These are phyloP conservation scores for Aspergillus panamensis DNA, from an alignment of 495 filamentous ascomycete genomes.

Conservation along the genomic window DNA sequence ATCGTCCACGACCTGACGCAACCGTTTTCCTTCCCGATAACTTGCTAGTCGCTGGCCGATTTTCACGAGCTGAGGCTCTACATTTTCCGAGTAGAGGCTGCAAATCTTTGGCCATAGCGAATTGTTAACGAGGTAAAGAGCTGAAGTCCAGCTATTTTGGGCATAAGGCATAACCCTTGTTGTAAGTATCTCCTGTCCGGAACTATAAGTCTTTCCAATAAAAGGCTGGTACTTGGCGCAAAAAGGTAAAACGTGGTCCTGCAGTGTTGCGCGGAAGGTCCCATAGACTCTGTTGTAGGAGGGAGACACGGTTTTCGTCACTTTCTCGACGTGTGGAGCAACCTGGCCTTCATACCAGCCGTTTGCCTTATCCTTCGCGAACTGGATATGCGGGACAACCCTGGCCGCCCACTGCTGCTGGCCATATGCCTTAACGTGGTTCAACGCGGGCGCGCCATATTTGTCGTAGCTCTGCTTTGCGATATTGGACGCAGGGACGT, in stretches of 20 bases:
- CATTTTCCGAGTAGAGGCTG: constrained; percentile 80
- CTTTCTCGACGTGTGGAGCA: constrained; percentile 68
- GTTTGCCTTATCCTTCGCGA: constrained; percentile 54
- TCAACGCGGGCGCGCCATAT: constrained; percentile 75
- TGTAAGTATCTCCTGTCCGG: constrained; percentile 61
- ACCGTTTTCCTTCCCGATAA: constrained; percentile 65
- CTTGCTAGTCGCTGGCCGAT: constrained; percentile 87
- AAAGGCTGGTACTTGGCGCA: constrained; percentile 72
- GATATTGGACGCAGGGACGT: constrained; percentile 61
- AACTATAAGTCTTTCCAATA: constrained; percentile 62
- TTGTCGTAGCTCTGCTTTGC: constrained; percentile 59
- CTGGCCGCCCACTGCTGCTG: constrained; percentile 72
- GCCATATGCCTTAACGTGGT: constrained; percentile 59
- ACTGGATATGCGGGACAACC: constrained; percentile 68
- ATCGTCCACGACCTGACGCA: constrained; percentile 57
- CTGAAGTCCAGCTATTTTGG: constrained; percentile 63
- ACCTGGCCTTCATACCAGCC: constrained; percentile 65
- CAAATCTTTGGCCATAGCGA: constrained; percentile 76
- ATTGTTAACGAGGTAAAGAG: constrained; percentile 63
- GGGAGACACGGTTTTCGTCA: constrained; percentile 54
- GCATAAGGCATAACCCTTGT: constrained; percentile 71
- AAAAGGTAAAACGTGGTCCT: constrained; percentile 68
- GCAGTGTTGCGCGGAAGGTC: constrained; percentile 61
- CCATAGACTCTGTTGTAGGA: constrained; percentile 65
- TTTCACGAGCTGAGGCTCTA: constrained; percentile 90